phyloP scores from a whole-genome alignment of 768 basidiomycete genomes.

The Russula olivacea region DNA sequence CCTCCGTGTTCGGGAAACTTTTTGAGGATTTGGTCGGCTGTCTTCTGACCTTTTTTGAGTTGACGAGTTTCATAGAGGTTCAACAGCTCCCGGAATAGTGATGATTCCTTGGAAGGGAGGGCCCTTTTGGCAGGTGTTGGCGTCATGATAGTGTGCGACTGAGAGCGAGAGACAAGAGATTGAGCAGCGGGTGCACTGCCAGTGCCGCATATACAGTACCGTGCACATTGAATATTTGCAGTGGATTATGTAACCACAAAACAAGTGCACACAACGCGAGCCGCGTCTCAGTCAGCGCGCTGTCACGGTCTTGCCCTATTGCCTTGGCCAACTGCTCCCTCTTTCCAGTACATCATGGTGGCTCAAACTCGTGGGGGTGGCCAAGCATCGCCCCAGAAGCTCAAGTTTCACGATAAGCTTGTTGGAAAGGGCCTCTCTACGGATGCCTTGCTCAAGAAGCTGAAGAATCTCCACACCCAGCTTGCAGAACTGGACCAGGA shows the following conservation, averaged over 20 bases:
- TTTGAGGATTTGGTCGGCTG: constrained; percentile 89
- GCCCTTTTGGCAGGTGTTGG: constrained; percentile 40
- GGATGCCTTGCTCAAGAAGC: constrained; percentile 79
- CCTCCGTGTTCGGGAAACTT: constrained; percentile 96
- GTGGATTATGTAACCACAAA: constrained; percentile 4
- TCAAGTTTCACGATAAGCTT: constrained; percentile 79
- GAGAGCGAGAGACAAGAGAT: neutral
- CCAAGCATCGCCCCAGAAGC: constrained; percentile 50
- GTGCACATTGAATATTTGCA: neutral
- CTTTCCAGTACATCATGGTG: constrained; percentile 45
- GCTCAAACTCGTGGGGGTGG: constrained; percentile 63
- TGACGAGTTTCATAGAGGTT: constrained; percentile 84
- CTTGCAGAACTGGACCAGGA: constrained; percentile 88
- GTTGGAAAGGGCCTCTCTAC: constrained; percentile 68
- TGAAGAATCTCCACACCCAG: constrained; percentile 70
- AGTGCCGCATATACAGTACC: neutral
- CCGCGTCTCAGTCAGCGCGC: constrained; percentile 19
- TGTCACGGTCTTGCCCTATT: neutral
- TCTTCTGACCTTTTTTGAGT: constrained; percentile 84
- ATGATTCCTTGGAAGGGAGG: constrained; percentile 76
- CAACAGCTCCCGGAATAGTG: constrained; percentile 81
- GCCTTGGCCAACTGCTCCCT: neutral
- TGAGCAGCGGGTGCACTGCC: neutral
- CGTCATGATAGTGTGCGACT: constrained; percentile 18
- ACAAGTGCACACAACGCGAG: constrained; percentile 25